Conservation (phyloP, 345 rosid species). For the Salix viminalis region DNA sequence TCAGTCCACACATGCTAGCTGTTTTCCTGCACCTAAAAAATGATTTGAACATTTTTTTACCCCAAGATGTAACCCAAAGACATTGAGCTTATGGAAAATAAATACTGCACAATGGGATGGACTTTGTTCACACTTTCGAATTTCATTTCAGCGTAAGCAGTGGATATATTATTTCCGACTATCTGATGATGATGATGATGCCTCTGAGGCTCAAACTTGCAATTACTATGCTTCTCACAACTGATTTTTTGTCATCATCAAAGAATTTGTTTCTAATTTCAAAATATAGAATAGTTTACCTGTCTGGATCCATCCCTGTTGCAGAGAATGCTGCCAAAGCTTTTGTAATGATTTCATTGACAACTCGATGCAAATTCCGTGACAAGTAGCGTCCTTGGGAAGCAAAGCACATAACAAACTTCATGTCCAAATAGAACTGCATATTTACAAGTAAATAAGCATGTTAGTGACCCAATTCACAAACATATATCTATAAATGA, state of each 20-base stretch:
- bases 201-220: neutral
- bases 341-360: conserved; percentile 81
- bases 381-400: conserved; percentile 96
- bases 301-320: conserved; percentile 88
- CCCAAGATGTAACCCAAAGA: neutral
- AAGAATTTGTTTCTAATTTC: neutral
- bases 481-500: neutral
- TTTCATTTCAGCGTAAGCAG: neutral
- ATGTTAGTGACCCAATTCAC: neutral
- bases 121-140: neutral
- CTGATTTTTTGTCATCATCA: neutral
- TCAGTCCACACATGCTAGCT: neutral
- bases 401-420: conserved; percentile 87
- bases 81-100: neutral
- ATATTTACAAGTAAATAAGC: conserved; percentile 1
- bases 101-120: neutral
- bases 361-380: conserved; percentile 78
- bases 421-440: conserved; percentile 97
- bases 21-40: neutral
- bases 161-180: neutral
- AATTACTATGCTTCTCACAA: neutral
- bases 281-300: conserved; percentile 38
- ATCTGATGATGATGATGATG: neutral
- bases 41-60: neutral
- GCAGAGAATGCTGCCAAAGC: conserved; percentile 78